These are phyloP conservation scores for Dendrobium huoshanense DNA, from an alignment of 106 monocot species.

Conservation along the genomic window DNA sequence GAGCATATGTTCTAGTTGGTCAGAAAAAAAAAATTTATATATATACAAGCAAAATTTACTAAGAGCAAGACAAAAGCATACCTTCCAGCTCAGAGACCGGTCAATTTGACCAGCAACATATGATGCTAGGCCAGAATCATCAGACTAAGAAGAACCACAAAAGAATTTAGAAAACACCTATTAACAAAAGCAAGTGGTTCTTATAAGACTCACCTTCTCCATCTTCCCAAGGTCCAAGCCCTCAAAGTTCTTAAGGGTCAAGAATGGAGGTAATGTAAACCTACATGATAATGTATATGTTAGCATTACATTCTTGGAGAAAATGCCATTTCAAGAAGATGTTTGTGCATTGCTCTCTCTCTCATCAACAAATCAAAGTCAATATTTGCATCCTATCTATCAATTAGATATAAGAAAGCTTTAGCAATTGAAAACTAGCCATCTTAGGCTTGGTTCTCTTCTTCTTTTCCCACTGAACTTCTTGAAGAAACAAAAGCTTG, in stretches of 20 bases:
- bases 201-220: constrained; percentile 22
- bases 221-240: constrained; percentile 48
- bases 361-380: not conserved
- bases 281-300: constrained; percentile 7
- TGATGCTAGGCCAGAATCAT: constrained; percentile 58
- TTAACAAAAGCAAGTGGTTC: not conserved
- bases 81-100: constrained; percentile 55
- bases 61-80: constrained; percentile 1
- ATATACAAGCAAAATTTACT: too few species aligned
- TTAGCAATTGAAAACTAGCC: not conserved
- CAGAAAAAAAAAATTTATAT: too few species aligned
- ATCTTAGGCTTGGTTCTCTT: not conserved
- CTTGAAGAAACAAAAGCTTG: not conserved
- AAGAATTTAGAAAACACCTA: not conserved
- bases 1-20: too few species aligned
- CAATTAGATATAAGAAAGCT: not conserved
- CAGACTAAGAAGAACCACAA: constrained; percentile 14
- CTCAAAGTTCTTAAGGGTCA: constrained; percentile 55
- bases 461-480: not conserved
- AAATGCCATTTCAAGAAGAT: not conserved
- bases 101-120: constrained; percentile 59
- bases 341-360: not conserved
- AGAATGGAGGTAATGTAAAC: constrained; percentile 34
- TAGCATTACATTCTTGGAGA: not conserved
- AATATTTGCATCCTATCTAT: not conserved